Percentiles rank a stretch among this genome's conserved stretches.
Evolutionary conservation across 225 moss, liverwort and hornwort species (phyloP).

Genomic region (Takakia lepidozioides): DNA sequence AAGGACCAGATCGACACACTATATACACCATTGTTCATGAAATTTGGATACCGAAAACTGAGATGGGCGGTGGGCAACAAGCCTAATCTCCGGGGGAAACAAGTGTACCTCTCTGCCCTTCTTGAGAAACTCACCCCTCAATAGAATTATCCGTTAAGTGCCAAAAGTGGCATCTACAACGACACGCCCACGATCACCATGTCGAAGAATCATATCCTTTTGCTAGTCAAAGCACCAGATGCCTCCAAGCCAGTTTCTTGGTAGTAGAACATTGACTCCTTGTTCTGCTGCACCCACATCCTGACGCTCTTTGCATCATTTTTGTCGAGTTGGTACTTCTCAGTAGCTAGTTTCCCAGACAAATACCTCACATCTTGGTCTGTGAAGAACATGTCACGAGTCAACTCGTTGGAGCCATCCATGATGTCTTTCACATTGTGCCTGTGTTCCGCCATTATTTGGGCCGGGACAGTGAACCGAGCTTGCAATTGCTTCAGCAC

Average conservation of each 20-base stretch:
- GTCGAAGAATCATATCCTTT: not conserved
- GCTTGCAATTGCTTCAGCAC: not conserved
- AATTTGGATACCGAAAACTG: constrained; percentile 34
- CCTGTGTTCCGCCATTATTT: not conserved
- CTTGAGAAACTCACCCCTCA: constrained; percentile 39
- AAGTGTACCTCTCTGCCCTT: constrained; percentile 44
- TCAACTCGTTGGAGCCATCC: not conserved
- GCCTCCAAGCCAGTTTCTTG: not conserved
- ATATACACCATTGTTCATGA: constrained; percentile 29
- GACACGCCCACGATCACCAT: not conserved
- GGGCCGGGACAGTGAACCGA: not conserved
- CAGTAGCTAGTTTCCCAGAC: not conserved
- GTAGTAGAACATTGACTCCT: not conserved
- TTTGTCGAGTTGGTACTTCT: not conserved
- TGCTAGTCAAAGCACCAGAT: not conserved
- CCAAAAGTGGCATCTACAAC: not conserved
- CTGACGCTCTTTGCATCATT: not conserved
- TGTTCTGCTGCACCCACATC: not conserved
- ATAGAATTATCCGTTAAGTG: too few species aligned
- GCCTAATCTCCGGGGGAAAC: constrained; percentile 27
- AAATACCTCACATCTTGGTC: not conserved
- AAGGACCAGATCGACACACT: constrained; percentile 20
- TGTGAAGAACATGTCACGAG: not conserved
- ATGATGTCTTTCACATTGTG: not conserved
- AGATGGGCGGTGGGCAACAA: constrained; percentile 35